phyloP scores from a whole-genome alignment of 768 basidiomycete genomes.

The Trametes sanguinea region DNA sequence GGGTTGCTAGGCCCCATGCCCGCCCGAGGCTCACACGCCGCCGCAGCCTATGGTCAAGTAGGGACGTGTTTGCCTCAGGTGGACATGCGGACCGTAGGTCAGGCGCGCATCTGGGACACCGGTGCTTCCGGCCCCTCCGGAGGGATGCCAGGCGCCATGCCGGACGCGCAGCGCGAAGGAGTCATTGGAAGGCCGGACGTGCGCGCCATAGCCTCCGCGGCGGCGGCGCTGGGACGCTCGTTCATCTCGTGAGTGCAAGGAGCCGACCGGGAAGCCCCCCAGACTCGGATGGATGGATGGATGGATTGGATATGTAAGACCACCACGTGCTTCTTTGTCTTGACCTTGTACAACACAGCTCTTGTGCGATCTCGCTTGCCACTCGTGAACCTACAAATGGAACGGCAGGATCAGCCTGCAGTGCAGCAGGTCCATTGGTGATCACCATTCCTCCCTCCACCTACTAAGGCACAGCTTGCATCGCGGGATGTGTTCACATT shows the following conservation, averaged over 20 bases:
- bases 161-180: slow-evolving; percentile 6
- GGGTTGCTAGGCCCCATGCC: background rate
- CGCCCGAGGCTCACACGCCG: background rate
- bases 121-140: slow-evolving; percentile 3
- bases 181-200: slow-evolving; percentile 3
- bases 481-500: too few relatives aligned
- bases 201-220: slow-evolving; percentile 22
- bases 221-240: slow-evolving; percentile 19
- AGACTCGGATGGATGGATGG: slow-evolving; percentile 3
- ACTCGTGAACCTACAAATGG: too few relatives aligned
- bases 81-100: slow-evolving; percentile 17
- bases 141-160: slow-evolving; percentile 30
- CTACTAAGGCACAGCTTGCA: too few relatives aligned
- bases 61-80: background rate
- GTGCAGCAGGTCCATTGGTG: too few relatives aligned
- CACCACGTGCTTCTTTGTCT: background rate
- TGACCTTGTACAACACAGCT: background rate
- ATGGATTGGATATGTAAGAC: background rate
- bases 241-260: slow-evolving; percentile 22
- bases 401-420: too few relatives aligned
- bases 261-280: background rate
- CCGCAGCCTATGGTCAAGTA: background rate
- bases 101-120: slow-evolving; percentile 28
- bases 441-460: too few relatives aligned
- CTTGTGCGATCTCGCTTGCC: too few relatives aligned